These are phyloP conservation scores for Sechiopsis laciniata DNA, from an alignment of 306 rosid genomes.

Conservation along the genomic window DNA sequence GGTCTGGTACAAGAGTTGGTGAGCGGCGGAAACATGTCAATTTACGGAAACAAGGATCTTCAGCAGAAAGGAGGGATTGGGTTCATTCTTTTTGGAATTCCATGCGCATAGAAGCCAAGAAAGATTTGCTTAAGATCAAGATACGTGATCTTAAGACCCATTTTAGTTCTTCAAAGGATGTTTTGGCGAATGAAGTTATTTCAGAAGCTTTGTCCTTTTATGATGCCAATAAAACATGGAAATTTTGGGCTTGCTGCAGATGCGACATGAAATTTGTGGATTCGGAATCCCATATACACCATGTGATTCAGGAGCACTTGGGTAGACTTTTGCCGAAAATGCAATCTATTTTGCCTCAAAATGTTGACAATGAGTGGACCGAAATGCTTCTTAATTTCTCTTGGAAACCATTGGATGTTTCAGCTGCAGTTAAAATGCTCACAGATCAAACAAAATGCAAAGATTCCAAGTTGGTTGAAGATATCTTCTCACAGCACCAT, in stretches of 20 bases:
- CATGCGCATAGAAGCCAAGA: constrained; percentile 54
- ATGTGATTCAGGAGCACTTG: constrained; percentile 79
- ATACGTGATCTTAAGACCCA: constrained; percentile 61
- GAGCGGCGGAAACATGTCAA: constrained; percentile 55
- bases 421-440: constrained; percentile 69
- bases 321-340: constrained; percentile 58
- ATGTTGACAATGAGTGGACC: constrained; percentile 64
- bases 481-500: constrained; percentile 34
- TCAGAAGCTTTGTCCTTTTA: constrained; percentile 66
- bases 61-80: constrained; percentile 66
- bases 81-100: constrained; percentile 70
- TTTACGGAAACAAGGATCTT: constrained; percentile 51
- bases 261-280: constrained; percentile 53
- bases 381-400: constrained; percentile 73
- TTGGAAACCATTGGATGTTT: constrained; percentile 80
- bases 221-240: constrained; percentile 65
- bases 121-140: constrained; percentile 58
- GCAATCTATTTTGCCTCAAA: constrained; percentile 74
- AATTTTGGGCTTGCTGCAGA: constrained; percentile 73
- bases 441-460: constrained; percentile 37
- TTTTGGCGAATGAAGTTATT: constrained; percentile 46
- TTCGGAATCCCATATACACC: constrained; percentile 62
- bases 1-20: constrained; percentile 50
- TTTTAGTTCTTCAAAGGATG: constrained; percentile 58
- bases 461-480: constrained; percentile 41